phyloP scores from a whole-genome alignment of 805 yeast species.

The Pichia eremophila region DNA sequence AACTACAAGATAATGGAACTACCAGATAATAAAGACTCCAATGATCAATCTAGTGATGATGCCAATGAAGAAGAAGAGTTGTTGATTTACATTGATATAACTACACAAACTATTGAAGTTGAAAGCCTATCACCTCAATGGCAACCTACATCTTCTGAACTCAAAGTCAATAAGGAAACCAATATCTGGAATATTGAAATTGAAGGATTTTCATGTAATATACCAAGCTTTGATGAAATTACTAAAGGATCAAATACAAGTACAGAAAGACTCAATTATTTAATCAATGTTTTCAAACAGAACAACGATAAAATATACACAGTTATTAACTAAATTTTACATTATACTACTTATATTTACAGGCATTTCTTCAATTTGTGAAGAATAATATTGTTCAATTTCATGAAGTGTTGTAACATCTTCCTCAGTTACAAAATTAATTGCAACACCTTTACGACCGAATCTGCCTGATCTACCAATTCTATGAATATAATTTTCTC shows the following conservation, averaged over 20 bases:
- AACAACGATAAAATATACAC: conserved; percentile 1
- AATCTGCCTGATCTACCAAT: conserved; percentile 98
- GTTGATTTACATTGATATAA: too few relatives aligned
- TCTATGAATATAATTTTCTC: conserved; percentile 93
- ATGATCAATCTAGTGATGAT: not conserved
- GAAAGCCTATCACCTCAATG: not conserved
- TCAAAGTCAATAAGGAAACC: not conserved
- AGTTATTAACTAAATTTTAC: conserved; percentile 1
- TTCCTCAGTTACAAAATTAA: conserved; percentile 79
- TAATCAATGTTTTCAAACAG: conserved; percentile 3
- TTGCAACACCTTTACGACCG: conserved; percentile 97
- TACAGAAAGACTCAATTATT: not conserved
- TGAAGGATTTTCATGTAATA: not conserved
- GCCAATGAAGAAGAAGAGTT: not conserved
- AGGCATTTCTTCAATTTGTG: conserved; percentile 92
- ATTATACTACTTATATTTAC: conserved; percentile 26
- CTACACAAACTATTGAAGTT: not conserved
- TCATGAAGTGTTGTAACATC: conserved; percentile 72
- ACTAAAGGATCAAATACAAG: not conserved
- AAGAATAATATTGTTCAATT: conserved; percentile 82
- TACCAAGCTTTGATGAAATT: not conserved
- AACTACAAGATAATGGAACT: not conserved
- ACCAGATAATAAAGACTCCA: not conserved
- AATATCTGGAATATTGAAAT: not conserved
- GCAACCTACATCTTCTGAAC: not conserved